Evolutionary conservation across 2,329 filamentous ascomycete species (phyloP).

Genomic region (Periglandula ipomoeae): DNA sequence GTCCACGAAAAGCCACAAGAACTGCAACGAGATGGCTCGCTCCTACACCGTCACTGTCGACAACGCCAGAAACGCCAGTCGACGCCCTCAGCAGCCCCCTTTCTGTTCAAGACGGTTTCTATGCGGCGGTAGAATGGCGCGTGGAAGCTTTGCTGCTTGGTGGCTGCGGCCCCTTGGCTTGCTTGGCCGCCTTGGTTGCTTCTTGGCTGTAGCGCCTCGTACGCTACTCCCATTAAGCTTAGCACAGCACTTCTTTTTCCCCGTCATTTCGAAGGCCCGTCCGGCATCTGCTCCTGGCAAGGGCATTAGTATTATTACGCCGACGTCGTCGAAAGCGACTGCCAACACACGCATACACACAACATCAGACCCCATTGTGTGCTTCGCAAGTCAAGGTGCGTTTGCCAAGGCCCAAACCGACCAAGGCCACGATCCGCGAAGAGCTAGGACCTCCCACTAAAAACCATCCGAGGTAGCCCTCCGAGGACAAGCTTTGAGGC

Average conservation of each 20-base stretch:
- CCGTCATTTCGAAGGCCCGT: no score
- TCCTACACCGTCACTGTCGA: neutral
- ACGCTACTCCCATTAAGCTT: no score
- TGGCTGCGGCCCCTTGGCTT: no score
- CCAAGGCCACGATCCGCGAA: conserved; percentile 4
- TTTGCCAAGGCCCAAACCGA: conserved; percentile 5
- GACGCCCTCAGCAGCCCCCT: no score
- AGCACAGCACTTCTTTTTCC: no score
- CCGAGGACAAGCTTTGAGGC: neutral
- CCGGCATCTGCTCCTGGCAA: neutral
- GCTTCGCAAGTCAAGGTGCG: neutral
- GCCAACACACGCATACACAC: neutral
- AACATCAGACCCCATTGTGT: neutral
- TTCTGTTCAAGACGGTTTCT: neutral
- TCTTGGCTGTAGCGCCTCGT: no score
- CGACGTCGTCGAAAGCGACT: neutral
- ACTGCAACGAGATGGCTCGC: neutral
- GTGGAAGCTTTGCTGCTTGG: no score
- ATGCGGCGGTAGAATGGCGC: neutral
- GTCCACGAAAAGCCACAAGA: neutral
- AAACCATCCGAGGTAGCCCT: neutral
- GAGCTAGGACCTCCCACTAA: neutral
- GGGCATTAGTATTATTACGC: neutral
- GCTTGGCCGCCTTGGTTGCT: no score
- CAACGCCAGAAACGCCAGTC: no score